Evolutionary conservation across 2,329 filamentous ascomycete genomes (phyloP).

Genomic region (Emergomyces pasteurianus): DNA sequence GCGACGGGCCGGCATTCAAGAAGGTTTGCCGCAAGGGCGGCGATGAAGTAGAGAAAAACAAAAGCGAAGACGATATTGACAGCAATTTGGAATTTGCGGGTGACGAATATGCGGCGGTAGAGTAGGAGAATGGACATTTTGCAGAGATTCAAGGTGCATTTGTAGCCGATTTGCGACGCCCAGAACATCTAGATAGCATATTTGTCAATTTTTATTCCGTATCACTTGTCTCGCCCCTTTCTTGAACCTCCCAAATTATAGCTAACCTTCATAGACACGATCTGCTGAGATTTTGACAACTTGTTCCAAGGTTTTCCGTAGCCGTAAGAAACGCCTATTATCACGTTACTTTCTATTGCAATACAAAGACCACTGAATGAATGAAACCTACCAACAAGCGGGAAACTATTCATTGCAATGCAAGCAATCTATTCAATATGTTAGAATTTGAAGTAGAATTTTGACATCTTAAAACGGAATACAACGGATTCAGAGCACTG

Average conservation of each 20-base stretch:
- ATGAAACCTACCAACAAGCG: slow-evolving; percentile 13
- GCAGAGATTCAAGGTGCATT: slow-evolving; percentile 42
- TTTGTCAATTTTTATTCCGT: background rate
- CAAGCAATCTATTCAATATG: slow-evolving; percentile 14
- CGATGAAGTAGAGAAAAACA: slow-evolving; percentile 36
- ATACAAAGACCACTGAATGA: background rate
- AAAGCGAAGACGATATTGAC: slow-evolving; percentile 33
- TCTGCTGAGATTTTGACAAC: slow-evolving; percentile 13
- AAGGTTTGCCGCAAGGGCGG: slow-evolving; percentile 36
- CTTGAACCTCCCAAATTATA: background rate
- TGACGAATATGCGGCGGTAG: slow-evolving; percentile 43
- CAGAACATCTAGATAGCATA: slow-evolving; percentile 34
- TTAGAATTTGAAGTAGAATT: background rate
- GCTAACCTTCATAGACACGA: slow-evolving; percentile 16
- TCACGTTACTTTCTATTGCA: too few relatives aligned
- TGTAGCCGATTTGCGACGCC: slow-evolving; percentile 43
- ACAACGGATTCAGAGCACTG: background rate
- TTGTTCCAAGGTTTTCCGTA: slow-evolving; percentile 15
- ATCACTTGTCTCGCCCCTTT: background rate
- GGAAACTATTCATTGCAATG: slow-evolving; percentile 16
- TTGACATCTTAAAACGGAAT: background rate
- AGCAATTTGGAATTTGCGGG: slow-evolving; percentile 32
- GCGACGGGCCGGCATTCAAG: slow-evolving; percentile 41
- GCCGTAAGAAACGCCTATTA: slow-evolving; percentile 17
- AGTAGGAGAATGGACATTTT: slow-evolving; percentile 43